Base-by-base conservation (phyloP, 2,329 filamentous ascomycete genomes). In the Parascedosporium putredinis region DNA sequence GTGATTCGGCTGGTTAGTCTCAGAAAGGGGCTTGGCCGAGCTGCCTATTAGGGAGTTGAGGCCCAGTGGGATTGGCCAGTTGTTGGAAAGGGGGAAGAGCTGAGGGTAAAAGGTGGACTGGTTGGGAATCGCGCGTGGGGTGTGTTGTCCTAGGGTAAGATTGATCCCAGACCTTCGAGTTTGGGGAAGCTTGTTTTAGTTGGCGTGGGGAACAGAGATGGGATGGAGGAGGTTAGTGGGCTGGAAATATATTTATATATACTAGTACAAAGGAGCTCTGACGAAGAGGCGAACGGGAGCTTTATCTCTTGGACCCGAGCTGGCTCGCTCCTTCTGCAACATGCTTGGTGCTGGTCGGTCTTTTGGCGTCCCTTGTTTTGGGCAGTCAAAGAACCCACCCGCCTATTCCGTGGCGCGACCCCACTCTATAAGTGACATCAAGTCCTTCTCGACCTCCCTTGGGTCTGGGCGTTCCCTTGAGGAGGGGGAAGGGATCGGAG, bases 31-130 rank as follows among this genome's bases (percentile, higher is more conserved):
- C 47, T 49, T 49, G 47, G 47, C 62, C 42, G 58, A 54, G 56
- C 60, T 62, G 55, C 60, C 60, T 57, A 60, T 61, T 62, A 56
- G 56, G 60, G 60, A 52, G 52, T 51, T 49, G 44, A 48, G 52
- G 52, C 38, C 38, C 50, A 50, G 55, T 42, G 53, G 59, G 60
- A 62, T 62, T 62, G 60, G 60, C 56, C 27, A 50, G 31, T 24
- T 33, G 18, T 18, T 45, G 48, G 40, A 50, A 31, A 23, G 48
- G 48, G 24, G 42, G 40, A 43, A 42, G 27, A 50, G 40, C 22
- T 49, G 47, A 49, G 25, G n/a, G 33, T 25, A 20, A 20, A 10
- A 48, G 33, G 18, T 34, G 47, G 47, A 33, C 27, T 25, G n/a
- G 46, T 40, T 40, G 18, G 31, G 46, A 23, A 29, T 25, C 43